Percentiles rank a stretch among this genome's conserved stretches.
phyloP scores from a whole-genome alignment of 202 grass and related monocot genomes.

The Setaria viridis region DNA sequence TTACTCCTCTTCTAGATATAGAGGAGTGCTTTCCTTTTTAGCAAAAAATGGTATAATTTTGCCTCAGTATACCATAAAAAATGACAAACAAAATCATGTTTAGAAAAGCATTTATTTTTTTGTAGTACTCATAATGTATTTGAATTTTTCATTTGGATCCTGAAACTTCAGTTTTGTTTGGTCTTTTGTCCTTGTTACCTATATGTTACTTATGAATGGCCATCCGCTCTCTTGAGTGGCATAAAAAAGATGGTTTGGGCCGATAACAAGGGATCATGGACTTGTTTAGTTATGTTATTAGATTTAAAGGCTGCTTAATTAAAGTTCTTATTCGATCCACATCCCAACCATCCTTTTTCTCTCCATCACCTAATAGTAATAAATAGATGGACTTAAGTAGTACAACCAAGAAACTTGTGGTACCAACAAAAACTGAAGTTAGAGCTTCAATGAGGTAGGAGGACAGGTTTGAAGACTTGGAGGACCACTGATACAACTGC shows the following conservation, averaged over 20 bases:
- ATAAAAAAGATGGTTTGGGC: not conserved
- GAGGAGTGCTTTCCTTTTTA: not conserved
- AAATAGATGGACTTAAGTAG: not conserved
- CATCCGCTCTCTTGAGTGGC: not conserved
- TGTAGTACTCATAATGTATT: not conserved
- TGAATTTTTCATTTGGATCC: not conserved
- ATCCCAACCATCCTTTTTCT: not conserved
- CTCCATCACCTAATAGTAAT: not conserved
- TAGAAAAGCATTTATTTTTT: not conserved
- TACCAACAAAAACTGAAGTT: constrained; percentile 26
- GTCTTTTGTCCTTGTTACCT: not conserved
- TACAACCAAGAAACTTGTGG: not conserved
- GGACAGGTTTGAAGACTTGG: constrained; percentile 7
- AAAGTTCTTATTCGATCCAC: not conserved
- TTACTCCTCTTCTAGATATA: not conserved
- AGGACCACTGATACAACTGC: constrained; percentile 33
- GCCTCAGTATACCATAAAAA: not conserved
- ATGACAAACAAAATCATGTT: not conserved
- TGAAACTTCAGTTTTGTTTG: not conserved
- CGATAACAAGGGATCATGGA: not conserved
- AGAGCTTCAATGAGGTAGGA: constrained; percentile 2
- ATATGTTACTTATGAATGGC: not conserved
- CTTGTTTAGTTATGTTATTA: not conserved
- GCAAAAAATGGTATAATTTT: not conserved
- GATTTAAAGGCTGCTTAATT: not conserved